Conservation (phyloP, 2,329 filamentous ascomycete species). For the Chaetomium sp. region DNA sequence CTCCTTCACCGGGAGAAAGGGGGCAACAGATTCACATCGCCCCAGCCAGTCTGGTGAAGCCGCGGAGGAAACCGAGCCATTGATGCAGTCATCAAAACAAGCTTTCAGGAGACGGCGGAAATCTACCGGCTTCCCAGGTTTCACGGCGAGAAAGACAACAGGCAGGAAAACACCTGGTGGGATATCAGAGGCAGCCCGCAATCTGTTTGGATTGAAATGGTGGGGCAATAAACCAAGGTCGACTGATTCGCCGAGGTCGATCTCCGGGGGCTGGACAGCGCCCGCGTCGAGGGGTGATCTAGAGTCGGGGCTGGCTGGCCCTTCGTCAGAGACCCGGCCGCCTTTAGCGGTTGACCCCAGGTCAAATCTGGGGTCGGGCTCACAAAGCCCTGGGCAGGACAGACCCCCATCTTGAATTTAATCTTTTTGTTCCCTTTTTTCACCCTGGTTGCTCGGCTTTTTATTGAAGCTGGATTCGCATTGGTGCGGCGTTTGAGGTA, state of each 20-base stretch:
- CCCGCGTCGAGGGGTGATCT: constrained; percentile 4
- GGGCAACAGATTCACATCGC: constrained; percentile 26
- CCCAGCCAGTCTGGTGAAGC: constrained; percentile 18
- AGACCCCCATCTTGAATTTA: constrained; percentile 10
- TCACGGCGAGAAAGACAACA: constrained; percentile 45
- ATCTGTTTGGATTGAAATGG: constrained; percentile 51
- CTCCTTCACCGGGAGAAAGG: constrained; percentile 34
- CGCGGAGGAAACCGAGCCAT: constrained; percentile 13
- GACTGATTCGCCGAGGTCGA: not conserved
- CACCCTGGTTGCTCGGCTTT: not conserved
- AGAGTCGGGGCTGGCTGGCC: not conserved
- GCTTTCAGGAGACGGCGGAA: constrained; percentile 43
- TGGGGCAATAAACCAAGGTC: constrained; percentile 31
- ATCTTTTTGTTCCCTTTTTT: not conserved
- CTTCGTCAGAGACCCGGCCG: not conserved
- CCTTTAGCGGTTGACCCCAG: not conserved
- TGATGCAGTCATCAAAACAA: constrained; percentile 23
- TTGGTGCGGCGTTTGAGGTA: not conserved
- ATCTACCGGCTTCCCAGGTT: constrained; percentile 57
- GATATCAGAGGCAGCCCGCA: constrained; percentile 45
- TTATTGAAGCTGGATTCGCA: not conserved
- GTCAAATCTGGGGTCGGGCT: not conserved
- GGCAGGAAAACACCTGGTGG: constrained; percentile 33
- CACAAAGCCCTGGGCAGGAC: constrained; percentile 4
- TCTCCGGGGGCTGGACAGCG: constrained; percentile 3